Evolutionary conservation across 257 asterid genomes (phyloP), one percentile per base, ranked within the genome.

Genomic region (Anisodus acutangulus): DNA sequence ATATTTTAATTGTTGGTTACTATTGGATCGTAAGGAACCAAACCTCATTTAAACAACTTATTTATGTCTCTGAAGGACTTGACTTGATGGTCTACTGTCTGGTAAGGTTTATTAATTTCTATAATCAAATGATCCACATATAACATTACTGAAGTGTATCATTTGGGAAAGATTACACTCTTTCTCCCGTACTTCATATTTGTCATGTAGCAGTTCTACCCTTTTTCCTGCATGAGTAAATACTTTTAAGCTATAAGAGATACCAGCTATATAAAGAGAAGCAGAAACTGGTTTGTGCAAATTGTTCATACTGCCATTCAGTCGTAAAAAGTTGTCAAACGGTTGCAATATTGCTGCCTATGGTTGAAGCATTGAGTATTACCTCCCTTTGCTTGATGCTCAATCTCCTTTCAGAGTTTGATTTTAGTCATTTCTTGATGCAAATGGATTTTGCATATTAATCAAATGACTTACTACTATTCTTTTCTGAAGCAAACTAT

Each of bases 311-410:
- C 19, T 47, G 60, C 17, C 39, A 74, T 74, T 74, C 81, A 12
- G 62, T 74, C 81, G 12, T 53, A 22, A 74, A 68, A 74, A 49
- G 45, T 49, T 74, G 62, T 74, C 81, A 74, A 51, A 12, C 12
- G 16, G 81, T 51, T 76, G 81, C 63, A 49, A 74, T 51, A 51
- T 74, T 49, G 45, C 81, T 22, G 63, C 63, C 12, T 76, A 63
- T 76, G 55, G 60, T 76, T 51, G 81, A 76, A 76, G 81, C 45
- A 76, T 49, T 22, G 8, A 76, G 43, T 74, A 51, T 76, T 76
- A 53, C 60, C 62, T 76, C 55, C 35, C 37, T 43, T 71, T 17
- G 37, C 17, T 43, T 71, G 79, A 71, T 43, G 57, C 55, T 76
- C 64, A 26, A 26, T 76, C 26, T 51, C 47, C 26, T 76, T 76